Evolutionary conservation across 2,329 filamentous ascomycete genomes (phyloP), one percentile per base, ranked within the genome.

Genomic region (Coleophoma eucalyptorum): DNA sequence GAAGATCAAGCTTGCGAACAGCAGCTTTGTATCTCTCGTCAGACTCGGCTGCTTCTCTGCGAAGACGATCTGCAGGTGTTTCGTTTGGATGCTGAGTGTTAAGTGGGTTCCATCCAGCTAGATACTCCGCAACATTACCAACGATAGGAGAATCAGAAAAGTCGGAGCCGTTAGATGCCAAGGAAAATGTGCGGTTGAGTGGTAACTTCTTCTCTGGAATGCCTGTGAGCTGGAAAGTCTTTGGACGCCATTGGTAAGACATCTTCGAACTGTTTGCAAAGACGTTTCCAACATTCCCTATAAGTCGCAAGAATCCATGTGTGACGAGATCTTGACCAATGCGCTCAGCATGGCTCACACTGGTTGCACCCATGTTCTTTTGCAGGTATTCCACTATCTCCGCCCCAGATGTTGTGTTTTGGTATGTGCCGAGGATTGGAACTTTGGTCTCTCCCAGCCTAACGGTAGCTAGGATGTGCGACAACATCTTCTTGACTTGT

Each of bases 231-330:
- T 95, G 86, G 73, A 97, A 99, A 5, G 89, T 87, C 72, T 90
- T 95, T 7, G 92, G 83, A 49, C 90, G 87, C 94, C 94, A 99
- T 69, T 99, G 94, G 69, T 99, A 99, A 67, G 89, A 93, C 84
- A 97, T 88, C 71, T 88, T 90, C 57, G 92, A 96, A 76, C 92
- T 97, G 72, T 99, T 99, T 61, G 93, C 92, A 67, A 99, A 99
- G 1, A 87, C 90, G 71, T 83, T 97, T 54, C 94, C 94, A 49
- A 99, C 92, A 62, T 94, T 97, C 57, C 94, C 94, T 55, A 99
- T 83, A 48, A 99, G 77, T 47, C 94, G 85, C 64, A 99, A 75
- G 65, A 97, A 93, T 35, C 94, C 93, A 65, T 89, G 84, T 26
- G 82, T 75, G 48, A 97, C 86, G 58, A 99, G 77, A 67, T 99